Evolutionary conservation across 495 filamentous ascomycete species (phyloP), one percentile per base, ranked within the genome.

Genomic region (Parmelia sp.): DNA sequence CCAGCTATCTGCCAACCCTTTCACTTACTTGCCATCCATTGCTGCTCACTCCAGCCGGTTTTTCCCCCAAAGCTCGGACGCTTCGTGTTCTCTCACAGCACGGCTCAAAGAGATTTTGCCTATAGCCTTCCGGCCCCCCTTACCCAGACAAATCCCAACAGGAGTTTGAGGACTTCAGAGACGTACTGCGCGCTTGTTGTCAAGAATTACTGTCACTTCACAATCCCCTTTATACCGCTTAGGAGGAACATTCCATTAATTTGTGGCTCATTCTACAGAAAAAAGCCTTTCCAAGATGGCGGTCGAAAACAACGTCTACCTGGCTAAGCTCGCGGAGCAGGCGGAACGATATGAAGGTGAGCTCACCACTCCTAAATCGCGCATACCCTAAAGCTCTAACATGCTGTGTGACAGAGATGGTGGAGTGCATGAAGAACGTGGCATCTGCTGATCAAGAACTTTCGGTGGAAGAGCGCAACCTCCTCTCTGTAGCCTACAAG

Each of bases 401-500:
- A 37, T 35, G 31, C 6, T 51, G 6, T 42, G 21, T 64, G 56
- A 61, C 80, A 98, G 94, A 98, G 79, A 98, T 98, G 94, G 94
- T 98, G 66, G 95, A 97, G 84, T 97, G 97, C 88, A 98, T 98
- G 94, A 98, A 98, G 86, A 86, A 89, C 71, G 95, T 98, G 73
- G 94, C 94, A 70, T 92, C 91, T 65, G 90, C 93, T 75, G 89
- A 96, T 77, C 91, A 93, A 80, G 95, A 97, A 78, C 90, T 98
- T 67, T 93, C 91, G 68, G 94, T 98, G 70, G 95, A 98, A 82
- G 94, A 98, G 86, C 89, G 94, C 74, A 98, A 98, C 82, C 90
- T 98, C 59, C 89, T 98, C 63, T 97, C 95, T 55, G 94, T 98
- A 70, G 94, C 94, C 76, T 98, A 98, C 87, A 98, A 98, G 90